Evolutionary conservation across 306 rosid species (phyloP).

Genomic region (Medicago ruthenica): DNA sequence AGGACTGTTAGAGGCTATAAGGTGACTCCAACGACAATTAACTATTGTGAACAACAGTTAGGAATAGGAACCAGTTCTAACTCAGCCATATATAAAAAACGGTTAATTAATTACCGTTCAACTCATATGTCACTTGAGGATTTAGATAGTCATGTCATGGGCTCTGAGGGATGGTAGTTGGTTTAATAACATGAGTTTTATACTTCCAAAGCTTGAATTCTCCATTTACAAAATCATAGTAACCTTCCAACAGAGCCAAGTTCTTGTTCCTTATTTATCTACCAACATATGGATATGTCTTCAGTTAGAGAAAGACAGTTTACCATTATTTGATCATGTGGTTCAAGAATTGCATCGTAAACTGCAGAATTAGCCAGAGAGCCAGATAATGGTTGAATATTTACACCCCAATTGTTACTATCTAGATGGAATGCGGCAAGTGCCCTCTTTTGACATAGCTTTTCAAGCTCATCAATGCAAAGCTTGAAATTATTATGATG

Average conservation of each 20-base stretch:
- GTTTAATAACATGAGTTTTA: constrained; percentile 12
- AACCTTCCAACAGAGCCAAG: constrained; percentile 53
- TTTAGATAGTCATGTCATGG: no score
- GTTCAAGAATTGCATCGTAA: constrained; percentile 87
- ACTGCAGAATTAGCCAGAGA: constrained; percentile 96
- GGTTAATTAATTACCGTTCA: no score
- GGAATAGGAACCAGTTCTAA: no score
- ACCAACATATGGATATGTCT: no score
- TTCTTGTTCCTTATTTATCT: constrained; percentile 28
- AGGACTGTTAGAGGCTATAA: no score
- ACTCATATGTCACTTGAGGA: no score
- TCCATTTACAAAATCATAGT: constrained; percentile 64
- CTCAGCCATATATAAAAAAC: no score
- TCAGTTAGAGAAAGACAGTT: constrained; percentile 31
- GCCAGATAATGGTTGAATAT: constrained; percentile 95
- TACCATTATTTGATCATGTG: constrained; percentile 96
- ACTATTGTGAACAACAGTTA: no score
- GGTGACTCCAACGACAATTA: no score
- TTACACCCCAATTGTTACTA: constrained; percentile 86
- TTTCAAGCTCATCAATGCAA: constrained; percentile 89
- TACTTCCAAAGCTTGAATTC: constrained; percentile 59
- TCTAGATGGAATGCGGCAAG: constrained; percentile 83
- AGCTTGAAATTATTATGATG: no score
- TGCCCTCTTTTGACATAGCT: no score
- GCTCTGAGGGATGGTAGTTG: constrained; percentile 49